Conservation (phyloP, 257 asterid genomes). For the Nicotiana benthamiana region DNA sequence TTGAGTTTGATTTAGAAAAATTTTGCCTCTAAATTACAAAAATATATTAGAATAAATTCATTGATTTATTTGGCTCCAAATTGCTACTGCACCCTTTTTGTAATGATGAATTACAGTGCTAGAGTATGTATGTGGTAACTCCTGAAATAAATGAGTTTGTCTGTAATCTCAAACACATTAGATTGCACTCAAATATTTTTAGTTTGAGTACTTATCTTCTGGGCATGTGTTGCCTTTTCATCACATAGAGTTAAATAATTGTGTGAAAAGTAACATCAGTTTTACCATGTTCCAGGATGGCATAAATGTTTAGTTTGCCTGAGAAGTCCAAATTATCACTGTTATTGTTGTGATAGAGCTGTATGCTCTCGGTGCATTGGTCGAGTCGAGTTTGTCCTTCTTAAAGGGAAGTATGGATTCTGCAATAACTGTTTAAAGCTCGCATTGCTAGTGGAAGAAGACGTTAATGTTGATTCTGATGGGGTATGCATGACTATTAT, state of each 20-base stretch:
- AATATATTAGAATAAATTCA: neutral
- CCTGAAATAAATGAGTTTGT: neutral
- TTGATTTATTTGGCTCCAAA: neutral
- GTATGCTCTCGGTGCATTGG: constrained; percentile 51
- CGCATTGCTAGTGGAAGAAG: constrained; percentile 58
- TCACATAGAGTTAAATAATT: neutral
- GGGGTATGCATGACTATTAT: constrained; percentile 51
- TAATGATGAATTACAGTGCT: neutral
- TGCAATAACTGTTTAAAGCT: constrained; percentile 57
- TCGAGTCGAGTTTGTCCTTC: constrained; percentile 20
- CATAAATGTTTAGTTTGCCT: constrained; percentile 53
- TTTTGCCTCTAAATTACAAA: neutral
- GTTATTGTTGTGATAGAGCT: constrained; percentile 62
- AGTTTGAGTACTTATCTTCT: neutral
- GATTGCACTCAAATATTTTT: neutral
- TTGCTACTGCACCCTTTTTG: neutral
- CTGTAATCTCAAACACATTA: neutral
- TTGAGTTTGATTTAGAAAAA: neutral
- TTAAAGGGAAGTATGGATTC: constrained; percentile 62
- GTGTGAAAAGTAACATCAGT: neutral
- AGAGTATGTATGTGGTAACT: neutral
- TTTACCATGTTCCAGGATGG: constrained; percentile 48
- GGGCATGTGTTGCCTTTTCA: constrained; percentile 1
- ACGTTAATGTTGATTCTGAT: constrained; percentile 46
- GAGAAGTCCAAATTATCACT: constrained; percentile 31